Conservation (phyloP, 768 basidiomycete species). For the Termitomyces titanicus region DNA sequence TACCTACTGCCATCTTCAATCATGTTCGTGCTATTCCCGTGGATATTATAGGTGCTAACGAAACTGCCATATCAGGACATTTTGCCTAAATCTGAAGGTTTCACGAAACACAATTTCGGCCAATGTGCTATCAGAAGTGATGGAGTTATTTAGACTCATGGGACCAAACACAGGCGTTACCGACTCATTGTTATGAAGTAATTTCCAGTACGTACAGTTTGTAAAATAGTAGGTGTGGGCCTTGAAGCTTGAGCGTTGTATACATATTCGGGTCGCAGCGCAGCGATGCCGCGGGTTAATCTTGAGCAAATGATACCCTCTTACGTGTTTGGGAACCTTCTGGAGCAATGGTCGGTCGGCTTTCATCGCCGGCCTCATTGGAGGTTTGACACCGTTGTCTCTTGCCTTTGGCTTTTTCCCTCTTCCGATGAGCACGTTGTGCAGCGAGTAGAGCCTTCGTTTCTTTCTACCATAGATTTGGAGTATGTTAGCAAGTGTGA, state of each 20-base stretch:
- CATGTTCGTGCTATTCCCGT: constrained; percentile 36
- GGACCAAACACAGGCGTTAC: not conserved
- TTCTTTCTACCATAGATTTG: constrained; percentile 5
- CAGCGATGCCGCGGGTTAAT: not conserved
- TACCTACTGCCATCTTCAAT: constrained; percentile 78
- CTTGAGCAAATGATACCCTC: constrained; percentile 14
- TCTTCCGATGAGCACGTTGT: constrained; percentile 4
- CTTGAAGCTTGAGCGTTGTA: not conserved
- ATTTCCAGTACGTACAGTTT: not conserved
- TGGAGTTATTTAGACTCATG: constrained; percentile 30
- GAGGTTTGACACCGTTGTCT: not conserved
- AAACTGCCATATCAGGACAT: constrained; percentile 46
- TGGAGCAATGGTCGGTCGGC: not conserved
- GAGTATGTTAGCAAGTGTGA: not conserved
- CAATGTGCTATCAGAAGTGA: constrained; percentile 68
- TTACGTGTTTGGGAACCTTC: constrained; percentile 6
- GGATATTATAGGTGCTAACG: not conserved
- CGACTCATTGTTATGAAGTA: not conserved
- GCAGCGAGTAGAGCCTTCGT: constrained; percentile 9
- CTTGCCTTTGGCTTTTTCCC: constrained; percentile 5
- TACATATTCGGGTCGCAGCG: not conserved
- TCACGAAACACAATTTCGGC: constrained; percentile 55
- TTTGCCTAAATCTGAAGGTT: constrained; percentile 58
- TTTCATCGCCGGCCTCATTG: not conserved
- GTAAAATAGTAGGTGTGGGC: not conserved